Percentiles rank a stretch among this genome's conserved stretches.
These are phyloP conservation scores for Chalaropsis ovoidea DNA, from an alignment of 2,329 filamentous ascomycete species.

Conservation along the genomic window DNA sequence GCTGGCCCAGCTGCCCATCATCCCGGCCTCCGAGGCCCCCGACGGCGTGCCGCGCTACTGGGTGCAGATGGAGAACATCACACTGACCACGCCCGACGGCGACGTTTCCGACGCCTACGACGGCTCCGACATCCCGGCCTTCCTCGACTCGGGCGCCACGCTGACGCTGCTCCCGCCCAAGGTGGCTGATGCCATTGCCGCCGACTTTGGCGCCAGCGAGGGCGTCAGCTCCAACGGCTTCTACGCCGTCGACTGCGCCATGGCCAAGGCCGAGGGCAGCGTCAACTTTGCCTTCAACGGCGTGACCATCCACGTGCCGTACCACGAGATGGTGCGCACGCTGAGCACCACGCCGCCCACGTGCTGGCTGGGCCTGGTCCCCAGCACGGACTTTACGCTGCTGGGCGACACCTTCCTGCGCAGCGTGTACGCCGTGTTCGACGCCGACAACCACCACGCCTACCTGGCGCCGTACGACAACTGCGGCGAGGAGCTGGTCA, in stretches of 20 bases:
- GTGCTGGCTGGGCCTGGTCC: conserved; percentile 44
- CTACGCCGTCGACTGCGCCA: conserved; percentile 39
- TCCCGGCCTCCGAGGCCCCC: conserved; percentile 45
- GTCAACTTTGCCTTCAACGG: conserved; percentile 43
- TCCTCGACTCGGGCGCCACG: conserved; percentile 62
- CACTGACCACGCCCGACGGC: conserved; percentile 34
- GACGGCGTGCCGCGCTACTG: conserved; percentile 46
- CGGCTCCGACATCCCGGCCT: conserved; percentile 42
- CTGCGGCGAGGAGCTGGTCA: conserved; percentile 34
- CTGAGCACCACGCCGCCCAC: conserved; percentile 28
- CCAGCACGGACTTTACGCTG: conserved; percentile 40
- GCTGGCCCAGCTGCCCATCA: conserved; percentile 52
- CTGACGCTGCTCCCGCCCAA: conserved; percentile 54
- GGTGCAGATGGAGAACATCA: conserved; percentile 40
- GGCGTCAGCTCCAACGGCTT: conserved; percentile 36
- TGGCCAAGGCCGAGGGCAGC: conserved; percentile 36
- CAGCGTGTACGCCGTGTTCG: conserved; percentile 45
- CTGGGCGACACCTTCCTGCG: conserved; percentile 46
- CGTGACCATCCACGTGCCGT: conserved; percentile 41
- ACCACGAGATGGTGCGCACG: conserved; percentile 36
- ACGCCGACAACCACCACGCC: conserved; percentile 40
- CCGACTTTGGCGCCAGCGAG: conserved; percentile 39
- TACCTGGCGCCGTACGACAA: conserved; percentile 44
- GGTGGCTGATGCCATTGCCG: conserved; percentile 42
- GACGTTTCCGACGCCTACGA: conserved; percentile 31